Evolutionary conservation across 768 basidiomycete genomes (phyloP), one percentile per base, ranked within the genome.

Genomic region (Calocybe cyanea): DNA sequence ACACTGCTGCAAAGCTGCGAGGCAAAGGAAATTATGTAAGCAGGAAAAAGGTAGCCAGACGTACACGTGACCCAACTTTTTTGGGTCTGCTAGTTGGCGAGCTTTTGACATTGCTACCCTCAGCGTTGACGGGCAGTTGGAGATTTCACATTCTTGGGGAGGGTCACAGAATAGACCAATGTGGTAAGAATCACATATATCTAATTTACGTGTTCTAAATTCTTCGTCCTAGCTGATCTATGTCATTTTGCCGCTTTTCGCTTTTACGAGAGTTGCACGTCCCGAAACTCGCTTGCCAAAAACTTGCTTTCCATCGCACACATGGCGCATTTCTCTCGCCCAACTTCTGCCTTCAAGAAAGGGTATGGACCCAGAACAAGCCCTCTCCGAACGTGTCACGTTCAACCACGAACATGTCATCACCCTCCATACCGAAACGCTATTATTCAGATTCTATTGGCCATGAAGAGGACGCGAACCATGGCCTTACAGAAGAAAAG

Each of bases 201-300:
- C 15, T 3, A 21, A 23, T 19, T 34, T 43, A 24, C 44, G 36
- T 46, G 57, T 46, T n/a, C 46, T 56, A 21, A 38, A 54, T 35
- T 4, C 35, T 52, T 23, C 32, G n/a, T 46, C 38, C 25, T 51
- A 79, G 83, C 68, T 85, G 73, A 85, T 81, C 77, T 81, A 85
- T 85, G 83, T 83, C 74, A 69, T 72, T 80, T 78, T 81, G 83
- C 75, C 82, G 80, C 67, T 75, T 67, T 68, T 65, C 73, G 65
- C 63, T 76, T 58, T 66, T 69, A 55, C 34, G n/a, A 35, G n/a
- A 8, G 31, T n/a, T 35, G 6, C 17, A 35, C 34, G 34, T 35
- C n/a, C 34, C 25, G 11, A 28, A 11, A 11, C 25, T 28, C 11
- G 6, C 11, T 28, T 11, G 6, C 11, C 25, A 11, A 28, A 5